These are phyloP conservation scores for Ascochyta lentis DNA, from an alignment of 2,329 filamentous ascomycete genomes.

Conservation along the genomic window DNA sequence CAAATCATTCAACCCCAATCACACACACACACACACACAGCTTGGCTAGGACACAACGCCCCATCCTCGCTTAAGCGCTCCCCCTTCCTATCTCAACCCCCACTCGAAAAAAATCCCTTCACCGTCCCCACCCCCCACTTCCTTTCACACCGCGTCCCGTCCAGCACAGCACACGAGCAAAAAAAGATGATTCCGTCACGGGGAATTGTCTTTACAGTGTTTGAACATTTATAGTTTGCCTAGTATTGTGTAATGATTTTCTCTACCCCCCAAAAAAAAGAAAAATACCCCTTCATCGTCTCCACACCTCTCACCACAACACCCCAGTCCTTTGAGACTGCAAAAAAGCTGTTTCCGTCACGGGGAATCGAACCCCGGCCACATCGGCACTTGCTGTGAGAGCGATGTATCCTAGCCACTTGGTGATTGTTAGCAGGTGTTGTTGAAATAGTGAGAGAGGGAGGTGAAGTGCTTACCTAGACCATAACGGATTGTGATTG, in stretches of 20 bases:
- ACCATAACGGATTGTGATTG: not conserved
- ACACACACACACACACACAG: no score
- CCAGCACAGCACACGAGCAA: no score
- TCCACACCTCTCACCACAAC: not conserved
- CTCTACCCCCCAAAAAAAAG: no score
- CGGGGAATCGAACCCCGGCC: conserved; percentile 10
- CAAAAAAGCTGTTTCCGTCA: conserved; percentile 2
- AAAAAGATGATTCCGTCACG: no score
- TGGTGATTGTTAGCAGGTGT: not conserved
- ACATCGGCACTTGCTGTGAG: conserved; percentile 4
- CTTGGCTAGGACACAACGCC: no score
- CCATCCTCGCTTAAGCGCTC: no score
- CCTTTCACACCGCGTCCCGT: not conserved
- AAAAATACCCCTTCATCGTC: conserved; percentile 16
- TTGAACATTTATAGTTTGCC: no score
- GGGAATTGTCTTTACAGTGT: no score
- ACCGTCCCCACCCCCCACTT: not conserved
- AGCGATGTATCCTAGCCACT: conserved; percentile 14
- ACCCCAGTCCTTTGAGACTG: no score
- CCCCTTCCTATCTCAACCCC: not conserved
- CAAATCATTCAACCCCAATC: no score
- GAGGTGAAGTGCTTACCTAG: not conserved
- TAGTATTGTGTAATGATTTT: no score
- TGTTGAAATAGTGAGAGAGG: not conserved
- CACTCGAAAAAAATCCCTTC: not conserved